Evolutionary conservation across 805 yeast genomes (phyloP).

Genomic region (Sugiyamaella floridensis): DNA sequence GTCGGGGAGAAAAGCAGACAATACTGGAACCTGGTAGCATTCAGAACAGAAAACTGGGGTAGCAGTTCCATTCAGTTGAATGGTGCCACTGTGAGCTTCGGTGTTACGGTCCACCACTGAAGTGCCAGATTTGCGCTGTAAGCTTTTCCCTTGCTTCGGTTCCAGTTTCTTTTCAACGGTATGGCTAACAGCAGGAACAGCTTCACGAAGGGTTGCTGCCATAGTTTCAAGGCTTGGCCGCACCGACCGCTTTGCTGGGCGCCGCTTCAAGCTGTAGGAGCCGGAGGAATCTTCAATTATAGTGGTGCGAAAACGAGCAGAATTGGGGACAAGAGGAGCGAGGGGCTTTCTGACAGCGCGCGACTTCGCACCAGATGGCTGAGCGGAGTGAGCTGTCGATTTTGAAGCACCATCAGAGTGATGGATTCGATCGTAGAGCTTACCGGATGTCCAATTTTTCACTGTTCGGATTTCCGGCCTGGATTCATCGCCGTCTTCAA

Average conservation of each 20-base stretch:
- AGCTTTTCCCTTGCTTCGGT: background rate
- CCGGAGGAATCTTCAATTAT: background rate
- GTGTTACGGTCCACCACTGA: background rate
- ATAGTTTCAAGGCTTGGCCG: background rate
- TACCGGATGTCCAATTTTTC: background rate
- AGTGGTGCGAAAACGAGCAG: background rate
- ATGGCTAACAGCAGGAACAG: background rate
- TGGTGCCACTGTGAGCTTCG: too few relatives aligned
- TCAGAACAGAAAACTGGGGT: background rate
- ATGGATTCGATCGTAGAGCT: background rate
- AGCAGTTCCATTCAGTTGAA: background rate
- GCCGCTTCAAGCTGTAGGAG: background rate
- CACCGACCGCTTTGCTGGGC: background rate
- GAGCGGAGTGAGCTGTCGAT: background rate
- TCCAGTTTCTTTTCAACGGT: background rate
- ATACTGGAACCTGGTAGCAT: background rate
- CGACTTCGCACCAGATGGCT: background rate
- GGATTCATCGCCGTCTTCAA: conserved; percentile 2
- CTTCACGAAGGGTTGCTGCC: background rate
- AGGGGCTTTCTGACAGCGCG: background rate
- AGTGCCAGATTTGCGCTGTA: background rate
- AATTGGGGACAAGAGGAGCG: background rate
- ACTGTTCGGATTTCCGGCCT: conserved; percentile 1
- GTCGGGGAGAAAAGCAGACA: background rate
- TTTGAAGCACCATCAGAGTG: background rate